Conservation (phyloP, 2,329 filamentous ascomycete genomes). For the Sporothrix pseudoabietina region DNA sequence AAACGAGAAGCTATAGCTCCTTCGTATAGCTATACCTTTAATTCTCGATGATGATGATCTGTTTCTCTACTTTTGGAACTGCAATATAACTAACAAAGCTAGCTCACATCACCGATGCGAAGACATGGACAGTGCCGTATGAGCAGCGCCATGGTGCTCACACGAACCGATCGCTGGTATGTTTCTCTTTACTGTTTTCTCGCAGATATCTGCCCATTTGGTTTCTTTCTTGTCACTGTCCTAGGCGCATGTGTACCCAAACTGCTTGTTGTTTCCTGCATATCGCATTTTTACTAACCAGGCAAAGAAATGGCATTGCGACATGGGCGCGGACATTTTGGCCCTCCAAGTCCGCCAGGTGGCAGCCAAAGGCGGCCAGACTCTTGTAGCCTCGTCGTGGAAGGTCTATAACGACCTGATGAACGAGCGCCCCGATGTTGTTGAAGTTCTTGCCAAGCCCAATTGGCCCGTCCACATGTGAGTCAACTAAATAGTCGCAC, state of each 20-base stretch:
- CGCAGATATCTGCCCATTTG: not conserved
- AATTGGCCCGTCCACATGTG: slow-evolving; percentile 55
- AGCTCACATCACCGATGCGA: slow-evolving; percentile 55
- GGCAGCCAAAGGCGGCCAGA: slow-evolving; percentile 50
- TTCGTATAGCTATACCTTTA: not conserved
- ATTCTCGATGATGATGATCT: not conserved
- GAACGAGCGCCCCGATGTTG: slow-evolving; percentile 43
- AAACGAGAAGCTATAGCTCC: not conserved
- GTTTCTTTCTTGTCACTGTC: not conserved
- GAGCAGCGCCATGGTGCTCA: slow-evolving; percentile 54
- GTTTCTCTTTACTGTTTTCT: slow-evolving; percentile 32
- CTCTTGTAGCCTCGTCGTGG: slow-evolving; percentile 49
- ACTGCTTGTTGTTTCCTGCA: not conserved
- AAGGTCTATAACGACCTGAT: slow-evolving; percentile 50
- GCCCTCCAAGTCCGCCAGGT: slow-evolving; percentile 51
- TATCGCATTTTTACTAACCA: not conserved
- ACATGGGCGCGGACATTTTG: slow-evolving; percentile 56
- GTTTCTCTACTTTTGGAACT: not conserved
- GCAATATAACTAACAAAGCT: not conserved
- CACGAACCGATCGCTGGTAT: slow-evolving; percentile 50
- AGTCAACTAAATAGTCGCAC: slow-evolving; percentile 32
- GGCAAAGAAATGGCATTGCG: slow-evolving; percentile 52
- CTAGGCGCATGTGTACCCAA: not conserved
- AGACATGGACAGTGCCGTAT: slow-evolving; percentile 49
- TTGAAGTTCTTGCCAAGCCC: slow-evolving; percentile 44